A percentile compares a stretch with the other conserved stretches of the same genome.
phyloP scores from a whole-genome alignment of 106 monocot genomes.

The Dendrobium huoshanense region DNA sequence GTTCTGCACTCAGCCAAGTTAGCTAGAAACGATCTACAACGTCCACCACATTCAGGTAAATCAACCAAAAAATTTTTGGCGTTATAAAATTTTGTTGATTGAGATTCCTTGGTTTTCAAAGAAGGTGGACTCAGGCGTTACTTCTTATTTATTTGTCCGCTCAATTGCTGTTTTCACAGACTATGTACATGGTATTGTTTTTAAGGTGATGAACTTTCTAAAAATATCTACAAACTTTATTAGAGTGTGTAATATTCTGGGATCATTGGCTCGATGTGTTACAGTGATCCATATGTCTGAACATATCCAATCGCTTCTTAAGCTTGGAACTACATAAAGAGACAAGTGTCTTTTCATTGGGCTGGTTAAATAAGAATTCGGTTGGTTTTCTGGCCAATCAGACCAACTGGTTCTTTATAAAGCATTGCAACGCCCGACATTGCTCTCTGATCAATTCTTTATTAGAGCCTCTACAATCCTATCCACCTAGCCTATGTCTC shows the following conservation, averaged over 20 bases:
- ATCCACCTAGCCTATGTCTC: neutral
- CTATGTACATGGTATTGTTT: neutral
- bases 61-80: neutral
- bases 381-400: neutral
- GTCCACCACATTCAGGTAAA: conserved; percentile 19
- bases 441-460: neutral
- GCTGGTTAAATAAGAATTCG: neutral
- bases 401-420: neutral
- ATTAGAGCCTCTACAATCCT: neutral
- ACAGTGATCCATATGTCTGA: neutral
- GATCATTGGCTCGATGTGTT: neutral
- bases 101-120: neutral
- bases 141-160: neutral
- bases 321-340: neutral
- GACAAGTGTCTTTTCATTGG: neutral
- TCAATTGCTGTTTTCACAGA: neutral
- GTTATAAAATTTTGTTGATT: neutral
- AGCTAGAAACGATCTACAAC: conserved; percentile 6
- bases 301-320: neutral
- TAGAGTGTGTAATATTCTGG: neutral
- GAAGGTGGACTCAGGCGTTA: neutral
- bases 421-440: neutral
- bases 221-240: neutral
- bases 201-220: neutral
- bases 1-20: conserved; percentile 42